These are phyloP conservation scores for Collybiopsis confluens DNA, from an alignment of 768 basidiomycete species.

Conservation along the genomic window DNA sequence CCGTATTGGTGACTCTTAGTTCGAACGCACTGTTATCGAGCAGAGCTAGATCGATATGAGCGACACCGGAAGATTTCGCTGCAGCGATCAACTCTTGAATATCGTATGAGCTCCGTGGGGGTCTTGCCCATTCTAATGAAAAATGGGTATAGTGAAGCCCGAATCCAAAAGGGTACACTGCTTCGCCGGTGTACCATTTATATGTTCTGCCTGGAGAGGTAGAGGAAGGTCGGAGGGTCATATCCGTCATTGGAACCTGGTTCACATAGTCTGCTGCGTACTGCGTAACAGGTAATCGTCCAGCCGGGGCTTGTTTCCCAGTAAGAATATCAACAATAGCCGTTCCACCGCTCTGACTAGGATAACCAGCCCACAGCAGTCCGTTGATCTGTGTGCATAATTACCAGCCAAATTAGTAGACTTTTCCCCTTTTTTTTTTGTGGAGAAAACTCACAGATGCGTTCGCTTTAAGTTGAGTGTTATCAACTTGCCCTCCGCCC, in stretches of 20 bases:
- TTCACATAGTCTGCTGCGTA: conserved; percentile 46
- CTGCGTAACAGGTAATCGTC: conserved; percentile 52
- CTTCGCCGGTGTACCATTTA: conserved; percentile 50
- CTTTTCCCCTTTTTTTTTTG: no score
- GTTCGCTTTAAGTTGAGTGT: conserved; percentile 39
- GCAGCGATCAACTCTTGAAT: conserved; percentile 41
- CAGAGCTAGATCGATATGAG: conserved; percentile 34
- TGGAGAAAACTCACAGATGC: conserved; percentile 33
- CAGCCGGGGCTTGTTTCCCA: conserved; percentile 50
- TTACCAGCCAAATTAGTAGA: background rate
- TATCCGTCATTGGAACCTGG: conserved; percentile 54
- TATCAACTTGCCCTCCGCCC: no score
- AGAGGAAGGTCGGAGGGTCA: conserved; percentile 45
- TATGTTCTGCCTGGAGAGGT: conserved; percentile 54
- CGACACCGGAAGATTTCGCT: conserved; percentile 22
- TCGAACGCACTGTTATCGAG: conserved; percentile 44
- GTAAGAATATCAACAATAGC: conserved; percentile 53
- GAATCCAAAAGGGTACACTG: conserved; percentile 49
- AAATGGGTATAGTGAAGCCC: conserved; percentile 56
- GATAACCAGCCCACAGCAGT: conserved; percentile 55
- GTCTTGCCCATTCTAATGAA: conserved; percentile 31
- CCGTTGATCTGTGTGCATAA: conserved; percentile 42
- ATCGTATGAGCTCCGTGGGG: conserved; percentile 31
- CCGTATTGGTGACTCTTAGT: conserved; percentile 47
- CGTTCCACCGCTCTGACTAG: conserved; percentile 50